These are phyloP conservation scores for Stylonectria norvegica DNA, from an alignment of 2,329 filamentous ascomycete species.

Conservation along the genomic window DNA sequence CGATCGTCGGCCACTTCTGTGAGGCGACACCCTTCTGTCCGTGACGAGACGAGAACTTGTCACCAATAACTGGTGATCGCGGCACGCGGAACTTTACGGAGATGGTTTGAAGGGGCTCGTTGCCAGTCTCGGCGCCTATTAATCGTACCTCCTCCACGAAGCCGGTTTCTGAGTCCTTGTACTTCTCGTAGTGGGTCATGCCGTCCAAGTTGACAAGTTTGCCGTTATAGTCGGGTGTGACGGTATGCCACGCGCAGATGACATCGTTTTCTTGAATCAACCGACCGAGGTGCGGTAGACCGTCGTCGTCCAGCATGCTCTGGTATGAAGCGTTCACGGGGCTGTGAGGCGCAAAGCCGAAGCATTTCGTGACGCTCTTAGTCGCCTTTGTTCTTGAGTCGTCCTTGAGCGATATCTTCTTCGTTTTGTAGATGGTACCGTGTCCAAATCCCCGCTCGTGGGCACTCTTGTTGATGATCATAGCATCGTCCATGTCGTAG, in stretches of 20 bases:
- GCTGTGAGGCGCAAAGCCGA: constrained; percentile 82
- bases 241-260: constrained; percentile 85
- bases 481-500: constrained; percentile 99
- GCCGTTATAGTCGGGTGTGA: constrained; percentile 74
- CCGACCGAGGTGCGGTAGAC: constrained; percentile 76
- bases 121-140: constrained; percentile 79
- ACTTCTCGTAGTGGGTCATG: constrained; percentile 82
- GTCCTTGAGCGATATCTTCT: constrained; percentile 82
- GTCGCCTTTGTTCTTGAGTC: constrained; percentile 64
- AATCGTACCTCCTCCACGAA: constrained; percentile 92
- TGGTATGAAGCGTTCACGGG: constrained; percentile 68
- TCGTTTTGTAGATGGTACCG: constrained; percentile 96
- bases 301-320: constrained; percentile 78
- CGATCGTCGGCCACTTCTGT: constrained; percentile 88
- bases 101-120: constrained; percentile 79
- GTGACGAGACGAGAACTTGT: constrained; percentile 98
- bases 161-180: constrained; percentile 85
- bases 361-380: constrained; percentile 74
- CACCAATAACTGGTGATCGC: constrained; percentile 86
- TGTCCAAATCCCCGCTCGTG: constrained; percentile 95
- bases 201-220: constrained; percentile 83
- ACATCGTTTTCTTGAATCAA: constrained; percentile 77
- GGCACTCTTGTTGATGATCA: constrained; percentile 97
- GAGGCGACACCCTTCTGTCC: constrained; percentile 97
- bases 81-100: constrained; percentile 93